Percentiles rank a stretch among this genome's conserved stretches.
phyloP scores from a whole-genome alignment of 768 basidiomycete species.

The Kwoniella sp. region DNA sequence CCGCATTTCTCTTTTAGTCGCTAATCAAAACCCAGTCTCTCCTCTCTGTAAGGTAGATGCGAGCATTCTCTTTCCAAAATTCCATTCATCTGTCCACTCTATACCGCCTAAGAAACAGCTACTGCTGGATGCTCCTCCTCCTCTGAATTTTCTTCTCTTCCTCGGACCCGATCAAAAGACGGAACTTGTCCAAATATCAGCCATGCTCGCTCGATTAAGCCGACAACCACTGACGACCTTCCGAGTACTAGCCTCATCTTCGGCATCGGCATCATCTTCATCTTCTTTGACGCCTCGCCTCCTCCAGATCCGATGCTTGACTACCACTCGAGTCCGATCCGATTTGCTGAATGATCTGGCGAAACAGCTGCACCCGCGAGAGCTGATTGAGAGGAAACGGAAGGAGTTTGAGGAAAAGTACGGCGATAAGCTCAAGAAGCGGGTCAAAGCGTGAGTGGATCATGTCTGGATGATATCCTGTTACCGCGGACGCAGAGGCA shows the following conservation, averaged over 20 bases:
- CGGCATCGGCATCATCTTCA: too few species aligned
- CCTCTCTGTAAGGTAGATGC: neutral
- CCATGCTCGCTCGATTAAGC: neutral
- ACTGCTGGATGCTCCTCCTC: too few species aligned
- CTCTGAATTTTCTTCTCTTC: too few species aligned
- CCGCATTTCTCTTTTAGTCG: neutral
- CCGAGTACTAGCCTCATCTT: neutral
- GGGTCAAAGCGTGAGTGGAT: slow-evolving; percentile 67
- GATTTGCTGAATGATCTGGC: slow-evolving; percentile 39
- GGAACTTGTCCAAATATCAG: too few species aligned
- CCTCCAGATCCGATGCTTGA: slow-evolving; percentile 15
- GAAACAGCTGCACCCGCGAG: slow-evolving; percentile 44
- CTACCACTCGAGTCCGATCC: slow-evolving; percentile 11
- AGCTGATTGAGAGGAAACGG: slow-evolving; percentile 47
- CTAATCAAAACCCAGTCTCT: neutral
- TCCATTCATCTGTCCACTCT: neutral
- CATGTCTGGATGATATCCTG: neutral
- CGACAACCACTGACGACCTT: neutral
- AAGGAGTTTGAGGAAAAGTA: slow-evolving; percentile 60
- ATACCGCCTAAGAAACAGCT: too few species aligned
- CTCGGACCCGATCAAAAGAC: too few species aligned
- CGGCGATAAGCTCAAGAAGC: slow-evolving; percentile 68
- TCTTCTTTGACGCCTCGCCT: neutral
- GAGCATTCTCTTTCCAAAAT: neutral
- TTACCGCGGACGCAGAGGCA: neutral